phyloP scores from a whole-genome alignment of 2,329 filamentous ascomycete species.

The Magnaporthales sp. region DNA sequence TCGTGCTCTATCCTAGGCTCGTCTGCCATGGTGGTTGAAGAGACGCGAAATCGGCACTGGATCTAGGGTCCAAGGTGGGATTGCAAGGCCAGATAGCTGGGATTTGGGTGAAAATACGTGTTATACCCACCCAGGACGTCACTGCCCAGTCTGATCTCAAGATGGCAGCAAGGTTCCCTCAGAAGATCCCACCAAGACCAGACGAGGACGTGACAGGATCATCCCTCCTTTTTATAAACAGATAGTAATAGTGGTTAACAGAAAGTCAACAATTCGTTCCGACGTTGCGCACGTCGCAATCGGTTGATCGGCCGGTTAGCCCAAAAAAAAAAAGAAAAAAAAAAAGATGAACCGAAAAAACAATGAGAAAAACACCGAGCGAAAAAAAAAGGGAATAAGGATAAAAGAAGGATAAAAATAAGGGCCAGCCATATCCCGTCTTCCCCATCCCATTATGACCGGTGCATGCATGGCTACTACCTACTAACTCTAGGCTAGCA shows the following conservation, averaged over 20 bases:
- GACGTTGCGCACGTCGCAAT: background rate
- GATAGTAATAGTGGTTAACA: background rate
- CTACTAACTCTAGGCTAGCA: background rate
- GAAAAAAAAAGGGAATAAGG: background rate
- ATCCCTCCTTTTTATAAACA: background rate
- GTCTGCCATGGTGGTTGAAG: background rate
- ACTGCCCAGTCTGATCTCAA: slow-evolving; percentile 1
- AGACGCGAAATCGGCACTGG: background rate
- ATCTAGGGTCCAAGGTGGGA: background rate
- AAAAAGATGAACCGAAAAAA: background rate
- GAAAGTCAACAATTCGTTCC: background rate
- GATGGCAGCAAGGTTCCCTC: background rate
- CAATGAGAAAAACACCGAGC: background rate
- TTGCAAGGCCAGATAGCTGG: background rate
- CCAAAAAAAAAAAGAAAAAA: background rate
- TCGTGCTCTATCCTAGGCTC: background rate
- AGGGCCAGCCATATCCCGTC: background rate
- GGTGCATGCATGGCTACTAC: background rate
- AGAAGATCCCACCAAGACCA: background rate
- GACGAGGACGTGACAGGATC: background rate
- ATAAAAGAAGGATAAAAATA: background rate
- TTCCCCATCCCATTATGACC: background rate
- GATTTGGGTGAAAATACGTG: background rate
- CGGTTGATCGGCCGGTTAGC: background rate
- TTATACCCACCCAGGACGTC: background rate